Evolutionary conservation across 2,329 filamentous ascomycete genomes (phyloP).

Genomic region (Phialophora chinensis): DNA sequence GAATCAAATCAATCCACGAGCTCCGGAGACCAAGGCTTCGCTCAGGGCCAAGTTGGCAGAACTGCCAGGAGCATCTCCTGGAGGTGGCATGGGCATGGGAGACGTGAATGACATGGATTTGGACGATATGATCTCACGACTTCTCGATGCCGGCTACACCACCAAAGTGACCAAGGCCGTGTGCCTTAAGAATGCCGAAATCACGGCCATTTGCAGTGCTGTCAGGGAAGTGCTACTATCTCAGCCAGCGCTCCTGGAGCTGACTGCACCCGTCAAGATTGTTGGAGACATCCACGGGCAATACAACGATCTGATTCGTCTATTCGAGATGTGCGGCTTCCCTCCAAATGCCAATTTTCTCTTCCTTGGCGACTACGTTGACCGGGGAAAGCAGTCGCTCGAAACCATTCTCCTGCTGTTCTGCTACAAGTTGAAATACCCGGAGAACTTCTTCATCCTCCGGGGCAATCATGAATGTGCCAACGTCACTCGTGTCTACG

Average conservation of each 20-base stretch:
- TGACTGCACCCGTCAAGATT: slow-evolving; percentile 95
- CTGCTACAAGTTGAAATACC: slow-evolving; percentile 97
- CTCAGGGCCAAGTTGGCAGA: slow-evolving; percentile 40
- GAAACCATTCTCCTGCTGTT: slow-evolving; percentile 92
- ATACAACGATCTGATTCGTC: slow-evolving; percentile 91
- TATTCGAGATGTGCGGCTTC: slow-evolving; percentile 99
- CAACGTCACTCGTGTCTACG: slow-evolving; percentile 93
- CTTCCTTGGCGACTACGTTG: slow-evolving; percentile 95
- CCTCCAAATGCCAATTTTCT: slow-evolving; percentile 90
- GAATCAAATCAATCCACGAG: slow-evolving; percentile 70
- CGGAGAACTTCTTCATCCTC: slow-evolving; percentile 95
- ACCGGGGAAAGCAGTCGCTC: slow-evolving; percentile 92
- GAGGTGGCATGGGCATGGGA: slow-evolving; percentile 76
- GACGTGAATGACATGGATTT: slow-evolving; percentile 92
- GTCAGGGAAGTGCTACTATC: slow-evolving; percentile 87
- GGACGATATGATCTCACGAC: slow-evolving; percentile 94
- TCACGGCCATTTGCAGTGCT: slow-evolving; percentile 87
- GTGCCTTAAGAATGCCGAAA: slow-evolving; percentile 96
- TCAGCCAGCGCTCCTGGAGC: slow-evolving; percentile 88
- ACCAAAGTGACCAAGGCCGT: slow-evolving; percentile 98
- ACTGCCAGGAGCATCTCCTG: slow-evolving; percentile 51
- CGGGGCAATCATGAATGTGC: slow-evolving; percentile 97
- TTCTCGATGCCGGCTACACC: slow-evolving; percentile 92
- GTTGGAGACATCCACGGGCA: slow-evolving; percentile 97
- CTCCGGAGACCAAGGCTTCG: slow-evolving; percentile 50